phyloP scores from a whole-genome alignment of 1,284 basidiomycete genomes.

The Microbotryum violaceum region DNA sequence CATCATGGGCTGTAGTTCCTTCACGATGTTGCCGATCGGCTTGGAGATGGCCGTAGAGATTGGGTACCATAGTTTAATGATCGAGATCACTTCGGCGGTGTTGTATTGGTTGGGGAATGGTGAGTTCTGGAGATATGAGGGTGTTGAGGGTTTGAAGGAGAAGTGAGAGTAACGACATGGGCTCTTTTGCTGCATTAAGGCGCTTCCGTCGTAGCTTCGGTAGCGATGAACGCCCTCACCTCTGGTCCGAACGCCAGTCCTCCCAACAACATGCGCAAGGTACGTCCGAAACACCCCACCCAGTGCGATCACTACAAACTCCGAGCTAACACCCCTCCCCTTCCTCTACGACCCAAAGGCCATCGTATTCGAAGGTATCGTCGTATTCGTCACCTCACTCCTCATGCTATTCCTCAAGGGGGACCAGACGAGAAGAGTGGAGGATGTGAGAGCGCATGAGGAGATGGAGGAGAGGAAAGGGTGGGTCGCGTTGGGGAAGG shows the following conservation, averaged over 20 bases:
- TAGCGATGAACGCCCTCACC: constrained; percentile 2
- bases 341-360: neutral
- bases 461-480: no score
- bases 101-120: constrained; percentile 3
- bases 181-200: neutral
- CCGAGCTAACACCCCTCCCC: neutral
- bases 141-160: no score
- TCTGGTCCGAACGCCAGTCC: neutral
- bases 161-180: no score
- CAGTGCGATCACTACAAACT: no score
- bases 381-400: neutral
- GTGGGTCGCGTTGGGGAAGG: no score
- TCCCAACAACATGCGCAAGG: constrained; percentile 3
- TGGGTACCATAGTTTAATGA: neutral
- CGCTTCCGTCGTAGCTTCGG: neutral
- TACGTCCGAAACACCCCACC: neutral
- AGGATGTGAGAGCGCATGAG: neutral
- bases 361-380: neutral
- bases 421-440: neutral
- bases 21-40: constrained; percentile 6
- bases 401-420: neutral
- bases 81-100: neutral
- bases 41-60: constrained; percentile 2
- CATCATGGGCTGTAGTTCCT: neutral
- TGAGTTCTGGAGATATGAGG: neutral